Evolutionary conservation across 1,284 basidiomycete species (phyloP).

Genomic region (Boletellus deceptivus): DNA sequence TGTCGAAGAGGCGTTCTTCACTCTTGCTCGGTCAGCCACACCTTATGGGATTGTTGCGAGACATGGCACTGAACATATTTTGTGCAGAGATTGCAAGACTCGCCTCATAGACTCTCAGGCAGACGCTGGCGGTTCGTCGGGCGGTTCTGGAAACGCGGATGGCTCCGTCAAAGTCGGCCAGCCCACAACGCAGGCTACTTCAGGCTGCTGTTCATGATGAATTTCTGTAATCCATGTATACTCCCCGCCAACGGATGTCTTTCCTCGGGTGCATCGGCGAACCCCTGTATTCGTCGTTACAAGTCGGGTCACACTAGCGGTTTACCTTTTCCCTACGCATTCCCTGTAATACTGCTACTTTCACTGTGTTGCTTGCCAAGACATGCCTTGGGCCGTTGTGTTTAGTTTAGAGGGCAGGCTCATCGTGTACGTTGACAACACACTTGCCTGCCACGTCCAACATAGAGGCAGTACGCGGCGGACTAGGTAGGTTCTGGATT

Average conservation of each 20-base stretch:
- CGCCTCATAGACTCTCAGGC: slow-evolving; percentile 94
- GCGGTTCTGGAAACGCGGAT: slow-evolving; percentile 42
- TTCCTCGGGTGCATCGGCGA: slow-evolving; percentile 7
- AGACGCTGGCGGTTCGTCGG: slow-evolving; percentile 52
- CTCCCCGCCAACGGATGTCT: background rate
- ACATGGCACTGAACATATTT: background rate
- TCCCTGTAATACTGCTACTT: slow-evolving; percentile 22
- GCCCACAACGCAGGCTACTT: slow-evolving; percentile 42
- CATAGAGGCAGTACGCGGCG: too few relatives aligned
- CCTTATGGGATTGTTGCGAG: background rate
- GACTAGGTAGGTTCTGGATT: too few relatives aligned
- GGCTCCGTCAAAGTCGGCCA: slow-evolving; percentile 68
- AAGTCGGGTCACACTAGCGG: slow-evolving; percentile 10
- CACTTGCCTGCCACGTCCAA: too few relatives aligned
- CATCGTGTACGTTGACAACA: too few relatives aligned
- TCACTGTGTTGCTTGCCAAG: slow-evolving; percentile 2
- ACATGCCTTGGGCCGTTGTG: background rate
- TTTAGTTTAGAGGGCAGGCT: too few relatives aligned
- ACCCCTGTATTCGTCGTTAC: slow-evolving; percentile 7
- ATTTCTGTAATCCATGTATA: slow-evolving; percentile 8
- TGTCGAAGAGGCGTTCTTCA: slow-evolving; percentile 99
- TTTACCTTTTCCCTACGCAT: slow-evolving; percentile 13
- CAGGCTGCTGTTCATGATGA: slow-evolving; percentile 63
- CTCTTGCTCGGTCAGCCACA: slow-evolving; percentile 79
- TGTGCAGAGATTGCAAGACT: slow-evolving; percentile 88